Base-by-base conservation (phyloP, 371 early-diverging fungal species). In the Paraphysoderma sedebokerense region DNA sequence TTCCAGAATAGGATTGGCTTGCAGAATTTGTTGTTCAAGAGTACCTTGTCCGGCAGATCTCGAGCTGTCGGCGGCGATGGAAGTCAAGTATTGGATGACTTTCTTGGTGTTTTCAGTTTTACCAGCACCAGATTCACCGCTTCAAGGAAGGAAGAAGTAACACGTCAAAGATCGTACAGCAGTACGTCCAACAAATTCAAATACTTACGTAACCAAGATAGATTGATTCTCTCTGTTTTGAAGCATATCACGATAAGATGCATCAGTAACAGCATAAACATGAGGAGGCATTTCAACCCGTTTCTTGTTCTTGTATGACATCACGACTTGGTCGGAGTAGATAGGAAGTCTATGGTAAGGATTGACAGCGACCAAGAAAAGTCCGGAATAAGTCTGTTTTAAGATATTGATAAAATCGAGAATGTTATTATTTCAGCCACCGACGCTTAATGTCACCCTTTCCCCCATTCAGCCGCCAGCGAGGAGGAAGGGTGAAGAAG, bases 51-150 rank as follows among this genome's bases (percentile, higher is more conserved):
- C 47, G 49, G 67, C 50, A 38, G 50, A 53, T 50, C 61, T 46
- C 55, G 52, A 55, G 8, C 53, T 48, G 34, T 76, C 76, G 26
- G 78, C 68, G 2, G 95, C 92, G 30, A 92, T 80, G 1, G 86
- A 73, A 0, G 98, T 83, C 40, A 99, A 67, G 65, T 97, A 99
- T 58, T 95, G 92, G 46, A 99, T 98, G n/a, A 98, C 95, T 52
- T 92, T 92, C 57, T 99, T 98, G 17, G 99, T 97, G 65, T 96
- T 98, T 64, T 97, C 99, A 8, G 99, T 99, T 66, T 99, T 99
- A 45, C 99, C 99, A 24, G 99, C 99, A 32, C 99, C 99, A 20
- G 97, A 95, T 68, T 99, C 99, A 50, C 99, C 99, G 36, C 87
- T 87, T 49, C n/a, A n/a, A 30, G 13, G 30, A 23, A 19, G 19